A percentile compares a stretch with the other conserved stretches of the same genome.
Evolutionary conservation across 768 basidiomycete species (phyloP).

Genomic region (Mrakia blollopis): DNA sequence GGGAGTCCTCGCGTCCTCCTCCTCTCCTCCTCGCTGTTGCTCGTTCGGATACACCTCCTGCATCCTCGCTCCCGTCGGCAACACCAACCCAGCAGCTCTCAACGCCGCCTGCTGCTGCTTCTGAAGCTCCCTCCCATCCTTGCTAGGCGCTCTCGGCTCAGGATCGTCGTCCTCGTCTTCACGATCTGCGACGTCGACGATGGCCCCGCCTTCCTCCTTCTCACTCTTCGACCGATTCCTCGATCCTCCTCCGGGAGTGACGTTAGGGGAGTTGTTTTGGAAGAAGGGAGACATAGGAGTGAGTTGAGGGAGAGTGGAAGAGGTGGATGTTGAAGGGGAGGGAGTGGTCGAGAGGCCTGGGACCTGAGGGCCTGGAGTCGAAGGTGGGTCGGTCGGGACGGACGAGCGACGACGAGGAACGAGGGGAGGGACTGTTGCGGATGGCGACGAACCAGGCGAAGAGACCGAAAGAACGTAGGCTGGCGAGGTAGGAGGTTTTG

Average conservation of each 20-base stretch:
- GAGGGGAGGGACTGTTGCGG: background rate
- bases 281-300: background rate
- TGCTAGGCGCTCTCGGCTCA: constrained; percentile 12
- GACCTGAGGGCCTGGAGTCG: background rate
- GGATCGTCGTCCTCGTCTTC: constrained; percentile 7
- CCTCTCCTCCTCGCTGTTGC: background rate
- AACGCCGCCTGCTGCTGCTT: constrained; percentile 6
- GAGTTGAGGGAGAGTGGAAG: background rate
- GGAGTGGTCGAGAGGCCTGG: background rate
- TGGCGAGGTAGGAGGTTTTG: background rate
- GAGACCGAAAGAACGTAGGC: constrained; percentile 15
- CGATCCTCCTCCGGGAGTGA: background rate
- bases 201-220: background rate
- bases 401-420: background rate
- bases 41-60: background rate
- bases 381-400: background rate
- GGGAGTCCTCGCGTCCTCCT: constrained; percentile 7
- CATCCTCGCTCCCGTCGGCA: background rate
- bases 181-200: background rate
- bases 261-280: background rate
- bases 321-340: background rate
- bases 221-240: background rate
- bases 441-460: background rate
- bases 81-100: background rate
- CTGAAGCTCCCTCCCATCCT: constrained; percentile 9